Base-by-base conservation (phyloP, 2,329 filamentous ascomycete genomes). In the Microascus cirrosus region DNA sequence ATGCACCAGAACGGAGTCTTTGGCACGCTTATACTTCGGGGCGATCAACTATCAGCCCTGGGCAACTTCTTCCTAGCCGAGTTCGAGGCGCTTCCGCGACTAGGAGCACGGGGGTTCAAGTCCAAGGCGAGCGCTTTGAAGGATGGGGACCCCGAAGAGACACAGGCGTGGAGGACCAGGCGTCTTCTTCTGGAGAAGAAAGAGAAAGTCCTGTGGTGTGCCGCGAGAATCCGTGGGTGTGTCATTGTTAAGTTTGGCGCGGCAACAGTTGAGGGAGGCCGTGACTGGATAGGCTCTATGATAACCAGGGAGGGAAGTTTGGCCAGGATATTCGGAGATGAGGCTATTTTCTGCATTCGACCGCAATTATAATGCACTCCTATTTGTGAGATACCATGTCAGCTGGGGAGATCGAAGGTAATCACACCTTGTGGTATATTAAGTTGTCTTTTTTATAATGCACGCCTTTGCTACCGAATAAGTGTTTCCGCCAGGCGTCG, bases 231-330 rank as follows among this genome's bases (percentile, higher is more conserved):
- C 36, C 80, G 91, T 57, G 87, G 90, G 3, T 96, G 93, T 66
- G 86, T 94, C 3, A 79, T 96, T 28, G 87, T 97, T 63, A 97
- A 97, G 70, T 95, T 97, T 69, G 90, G 89, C 1, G 89, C 92
- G 1, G 79, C 78, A 58, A 86, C 86, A 52, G 86, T 96, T 25
- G 91, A 97, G 69, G 87, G 86, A 28, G 91, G 86, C 3, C 83
- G 89, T 63, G 74, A 81, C 53, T 97, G 92, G 90, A 77, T 97
- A 59, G 83, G 84, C 11, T 78, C 77, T 7, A 88, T 96, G 81
- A 73, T 96, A 53, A 72, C 77, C 53, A 79, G 83, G 61, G 90
- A 96, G 69, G 89, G 88, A 1, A 92, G 82, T 61, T 77, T 96
- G 11, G 73, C 79, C 18, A 70, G 74, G 56, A 73, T 82, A 13